Evolutionary conservation across 2,329 filamentous ascomycete genomes (phyloP).

Genomic region (Colletotrichum plurivorum): DNA sequence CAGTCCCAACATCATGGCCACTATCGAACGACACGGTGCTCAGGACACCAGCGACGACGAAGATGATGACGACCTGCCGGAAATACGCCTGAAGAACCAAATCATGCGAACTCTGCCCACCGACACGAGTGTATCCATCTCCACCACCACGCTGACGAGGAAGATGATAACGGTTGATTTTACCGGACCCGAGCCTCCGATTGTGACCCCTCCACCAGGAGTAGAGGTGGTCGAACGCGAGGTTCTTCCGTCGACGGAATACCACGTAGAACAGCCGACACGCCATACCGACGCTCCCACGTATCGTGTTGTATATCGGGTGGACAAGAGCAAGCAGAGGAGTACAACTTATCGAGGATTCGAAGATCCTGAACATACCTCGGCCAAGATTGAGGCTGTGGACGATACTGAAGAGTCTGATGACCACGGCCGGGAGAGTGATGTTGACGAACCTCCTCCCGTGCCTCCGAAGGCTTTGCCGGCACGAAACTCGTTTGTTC

Average conservation of each 20-base stretch:
- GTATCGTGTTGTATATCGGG: constrained; percentile 72
- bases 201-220: constrained; percentile 69
- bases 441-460: constrained; percentile 26
- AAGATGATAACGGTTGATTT: constrained; percentile 77
- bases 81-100: constrained; percentile 65
- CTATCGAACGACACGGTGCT: constrained; percentile 52
- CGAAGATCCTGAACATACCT: constrained; percentile 48
- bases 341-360: constrained; percentile 55
- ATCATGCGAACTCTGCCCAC: constrained; percentile 69
- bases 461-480: constrained; percentile 42
- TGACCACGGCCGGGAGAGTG: constrained; percentile 10
- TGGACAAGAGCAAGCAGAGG: constrained; percentile 66
- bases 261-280: constrained; percentile 42
- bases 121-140: constrained; percentile 72
- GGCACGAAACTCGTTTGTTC: not conserved
- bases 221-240: constrained; percentile 71
- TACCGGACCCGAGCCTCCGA: constrained; percentile 64
- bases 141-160: constrained; percentile 70
- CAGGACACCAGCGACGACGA: constrained; percentile 46
- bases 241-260: constrained; percentile 58
- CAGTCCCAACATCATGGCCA: constrained; percentile 50
- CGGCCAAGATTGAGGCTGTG: constrained; percentile 46
- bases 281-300: constrained; percentile 48
- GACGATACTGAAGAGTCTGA: constrained; percentile 43
- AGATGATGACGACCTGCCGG: constrained; percentile 61